Base-by-base conservation (phyloP, 768 basidiomycete genomes). In the Kwoniella europaea region DNA sequence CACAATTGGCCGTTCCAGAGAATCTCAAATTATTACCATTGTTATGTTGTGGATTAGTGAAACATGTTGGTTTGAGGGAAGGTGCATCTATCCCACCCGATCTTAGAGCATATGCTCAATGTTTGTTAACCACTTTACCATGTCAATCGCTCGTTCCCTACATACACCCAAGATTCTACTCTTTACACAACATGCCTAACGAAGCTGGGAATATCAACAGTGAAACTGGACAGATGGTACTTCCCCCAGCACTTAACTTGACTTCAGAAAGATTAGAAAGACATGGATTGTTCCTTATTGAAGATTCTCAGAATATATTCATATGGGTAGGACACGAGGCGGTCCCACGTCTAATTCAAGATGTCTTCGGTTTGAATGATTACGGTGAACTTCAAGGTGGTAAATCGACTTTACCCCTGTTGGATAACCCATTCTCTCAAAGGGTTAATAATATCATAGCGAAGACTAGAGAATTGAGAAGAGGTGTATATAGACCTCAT, bases 251-350 rank as follows among this genome's bases (percentile, higher is more conserved):
- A 3, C 86, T 97, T 4, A 95, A 96, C 27, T 88, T 94, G 68
- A 95, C 94, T 0, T 94, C 93, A n/a, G 96, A 98, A 84, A 88
- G 94, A 50, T 86, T 99, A 64, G 95, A 98, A 84, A 87, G 95
- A 61, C 94, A 98, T 77, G 97, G 97, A 68, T 86, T 99, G 65
- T 98, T 91, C 89, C 84, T 99, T 72, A 97, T 99, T 75, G 97
- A 98, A 84, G 96, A 98, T 82, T 92, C 92, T 1, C 97, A 98
- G 84, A 95, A 92, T 22, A 92, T 99, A 80, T 98, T 99, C 89
- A 87, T 98, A 59, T 98, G 93, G 91, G 89, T 99, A 61, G 97
- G 97, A n/a, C 90, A 94, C 41, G 96, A 98, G 82, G 94, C 97
- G 9, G 94, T 98, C n/a, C 93, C 95, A 10, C 92, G 95, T 80